Base-by-base conservation (phyloP, 805 yeast species). In the Diddensiella caesifluorescens region DNA sequence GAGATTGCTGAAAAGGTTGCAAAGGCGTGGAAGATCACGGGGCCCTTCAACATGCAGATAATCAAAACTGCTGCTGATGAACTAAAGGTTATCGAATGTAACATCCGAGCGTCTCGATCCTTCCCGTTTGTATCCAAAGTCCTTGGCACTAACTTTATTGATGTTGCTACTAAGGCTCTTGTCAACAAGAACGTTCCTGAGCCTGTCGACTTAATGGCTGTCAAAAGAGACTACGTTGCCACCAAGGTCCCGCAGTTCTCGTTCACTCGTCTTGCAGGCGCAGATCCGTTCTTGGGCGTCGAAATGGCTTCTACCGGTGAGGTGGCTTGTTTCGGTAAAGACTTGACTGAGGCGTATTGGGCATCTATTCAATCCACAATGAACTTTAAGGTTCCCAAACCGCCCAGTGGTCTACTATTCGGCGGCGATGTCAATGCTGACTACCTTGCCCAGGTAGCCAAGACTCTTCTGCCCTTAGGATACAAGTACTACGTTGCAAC, bases 241-340 rank as follows among this genome's bases (percentile, higher is more conserved):
- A 84, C 94, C 42, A 92, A 92, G 70, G 97, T 90, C 42, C 98
- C 99, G 36, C 99, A 92, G 70, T 92, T 92, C 68, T 90, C 97
- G 5, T 92, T 92, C 73, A 89, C 97, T 29, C 81, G 99, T 71
- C 74, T 92, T 59, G 97, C 97, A 15, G 99, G 98, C 53, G 99
- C 99, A 38, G 99, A 92, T 66, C 99, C 99, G 50, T 89, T 85
- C 75, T 74, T 92, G 61, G 98, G 98, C 51, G 98, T 92, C 53
- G 99, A 92, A 71, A 92, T 92, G 99, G 82, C 97, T 4, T 89
- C 97, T 9, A 92, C 99, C 39, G 99, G 99, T 66, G 99, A 92
- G 70, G 84, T 92, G 62, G 98, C 98, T 22, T 85, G 96, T 62
- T 92, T 92, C 62, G 99, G 99, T 55, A 71, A 71, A 48, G 82